These are phyloP conservation scores for Ogataea allantospora DNA, from an alignment of 805 yeast genomes.

Conservation along the genomic window DNA sequence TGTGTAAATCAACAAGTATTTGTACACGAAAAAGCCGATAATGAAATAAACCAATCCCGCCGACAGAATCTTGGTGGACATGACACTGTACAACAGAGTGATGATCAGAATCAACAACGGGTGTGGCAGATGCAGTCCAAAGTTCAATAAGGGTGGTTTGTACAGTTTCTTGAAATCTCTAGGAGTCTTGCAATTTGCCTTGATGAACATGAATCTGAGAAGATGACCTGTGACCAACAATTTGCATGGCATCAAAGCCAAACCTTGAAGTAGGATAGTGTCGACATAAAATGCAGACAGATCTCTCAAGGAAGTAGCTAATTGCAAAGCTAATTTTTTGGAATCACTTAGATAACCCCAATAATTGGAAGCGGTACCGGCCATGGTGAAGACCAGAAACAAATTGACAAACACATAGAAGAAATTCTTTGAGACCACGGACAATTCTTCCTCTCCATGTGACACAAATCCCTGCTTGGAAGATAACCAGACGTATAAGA, in stretches of 20 bases:
- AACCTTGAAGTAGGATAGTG: slow-evolving; percentile 73
- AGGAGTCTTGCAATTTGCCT: slow-evolving; percentile 69
- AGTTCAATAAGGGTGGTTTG: slow-evolving; percentile 88
- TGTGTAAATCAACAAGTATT: slow-evolving; percentile 85
- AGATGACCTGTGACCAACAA: slow-evolving; percentile 78
- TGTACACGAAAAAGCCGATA: slow-evolving; percentile 84
- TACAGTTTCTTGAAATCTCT: slow-evolving; percentile 73
- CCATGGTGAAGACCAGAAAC: slow-evolving; percentile 90
- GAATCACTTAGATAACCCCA: slow-evolving; percentile 86
- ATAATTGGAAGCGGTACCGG: slow-evolving; percentile 83
- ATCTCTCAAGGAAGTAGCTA: slow-evolving; percentile 78
- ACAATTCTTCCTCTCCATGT: slow-evolving; percentile 87
- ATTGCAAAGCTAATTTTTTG: slow-evolving; percentile 78
- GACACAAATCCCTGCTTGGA: slow-evolving; percentile 86
- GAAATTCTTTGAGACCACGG: slow-evolving; percentile 88
- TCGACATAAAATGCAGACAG: slow-evolving; percentile 89
- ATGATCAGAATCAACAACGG: slow-evolving; percentile 84
- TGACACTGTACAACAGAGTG: slow-evolving; percentile 81
- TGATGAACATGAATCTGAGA: slow-evolving; percentile 68
- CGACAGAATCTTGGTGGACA: slow-evolving; percentile 81
- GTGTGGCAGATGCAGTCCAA: slow-evolving; percentile 88
- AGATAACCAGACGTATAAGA: slow-evolving; percentile 79
- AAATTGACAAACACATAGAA: slow-evolving; percentile 92
- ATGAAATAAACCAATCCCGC: slow-evolving; percentile 84
- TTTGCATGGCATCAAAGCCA: slow-evolving; percentile 89